phyloP scores from a whole-genome alignment of 192 early-diverging fungal species.

The Linnemannia zychae region DNA sequence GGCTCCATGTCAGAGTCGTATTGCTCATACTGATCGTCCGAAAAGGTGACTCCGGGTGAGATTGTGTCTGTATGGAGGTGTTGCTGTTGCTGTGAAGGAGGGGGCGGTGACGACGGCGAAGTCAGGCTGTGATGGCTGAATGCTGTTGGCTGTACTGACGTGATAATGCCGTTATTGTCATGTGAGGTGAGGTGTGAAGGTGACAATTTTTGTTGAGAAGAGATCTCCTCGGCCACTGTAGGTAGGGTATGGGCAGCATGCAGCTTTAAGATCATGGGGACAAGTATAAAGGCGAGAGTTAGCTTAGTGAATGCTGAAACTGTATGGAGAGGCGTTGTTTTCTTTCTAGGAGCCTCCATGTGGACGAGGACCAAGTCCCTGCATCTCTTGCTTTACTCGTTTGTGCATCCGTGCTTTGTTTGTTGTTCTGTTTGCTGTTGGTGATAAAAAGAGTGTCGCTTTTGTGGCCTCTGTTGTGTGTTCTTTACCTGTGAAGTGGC shows the following conservation, averaged over 20 bases:
- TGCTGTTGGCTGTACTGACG: slow-evolving; percentile 4
- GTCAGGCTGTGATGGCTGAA: neutral
- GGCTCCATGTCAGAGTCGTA: slow-evolving; percentile 61
- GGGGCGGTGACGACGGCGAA: neutral
- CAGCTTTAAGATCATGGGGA: neutral
- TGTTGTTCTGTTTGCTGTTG: neutral
- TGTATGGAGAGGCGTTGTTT: neutral
- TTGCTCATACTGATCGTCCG: slow-evolving; percentile 45
- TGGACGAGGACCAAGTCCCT: too few relatives aligned
- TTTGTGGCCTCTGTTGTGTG: neutral
- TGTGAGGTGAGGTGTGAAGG: neutral
- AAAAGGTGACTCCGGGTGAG: slow-evolving; percentile 31
- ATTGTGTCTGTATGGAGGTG: slow-evolving; percentile 18
- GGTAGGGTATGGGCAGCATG: slow-evolving; percentile 1
- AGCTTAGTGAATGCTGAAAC: neutral
- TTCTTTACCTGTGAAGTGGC: slow-evolving; percentile 12
- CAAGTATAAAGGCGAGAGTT: neutral
- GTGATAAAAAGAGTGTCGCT: neutral
- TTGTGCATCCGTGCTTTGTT: too few relatives aligned
- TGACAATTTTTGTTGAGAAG: neutral
- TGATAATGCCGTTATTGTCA: neutral
- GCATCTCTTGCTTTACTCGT: too few relatives aligned
- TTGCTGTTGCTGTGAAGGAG: slow-evolving; percentile 14
- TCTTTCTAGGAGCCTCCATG: too few relatives aligned
- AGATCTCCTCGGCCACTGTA: slow-evolving; percentile 1